Conservation (phyloP, 75 land plant species). For the Pseudotsuga menziesii region DNA sequence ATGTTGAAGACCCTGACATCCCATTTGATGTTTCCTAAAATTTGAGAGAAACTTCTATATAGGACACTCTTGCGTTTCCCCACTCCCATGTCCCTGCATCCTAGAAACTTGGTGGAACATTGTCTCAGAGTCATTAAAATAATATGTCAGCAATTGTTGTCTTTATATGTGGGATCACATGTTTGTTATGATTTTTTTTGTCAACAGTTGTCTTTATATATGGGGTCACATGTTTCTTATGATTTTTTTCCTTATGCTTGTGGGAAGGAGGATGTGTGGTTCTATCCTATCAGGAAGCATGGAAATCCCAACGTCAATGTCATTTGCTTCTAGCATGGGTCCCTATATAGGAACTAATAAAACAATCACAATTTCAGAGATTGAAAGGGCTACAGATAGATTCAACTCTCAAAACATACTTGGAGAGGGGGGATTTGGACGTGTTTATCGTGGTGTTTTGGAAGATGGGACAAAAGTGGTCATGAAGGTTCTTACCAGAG, state of each 20-base stretch:
- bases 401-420: conserved; percentile 22
- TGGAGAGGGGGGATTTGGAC: conserved; percentile 35
- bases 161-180: too few relatives aligned
- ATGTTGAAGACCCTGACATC: too few relatives aligned
- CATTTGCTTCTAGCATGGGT: conserved; percentile 18
- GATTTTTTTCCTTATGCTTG: too few relatives aligned
- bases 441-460: conserved; percentile 21
- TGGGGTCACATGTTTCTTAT: too few relatives aligned
- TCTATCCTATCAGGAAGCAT: conserved; percentile 50
- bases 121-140: neutral
- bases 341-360: conserved; percentile 16
- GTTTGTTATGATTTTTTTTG: too few relatives aligned
- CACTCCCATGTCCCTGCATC: too few relatives aligned
- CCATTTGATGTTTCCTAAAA: too few relatives aligned
- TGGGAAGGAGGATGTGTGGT: neutral
- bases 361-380: conserved; percentile 20
- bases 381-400: conserved; percentile 18
- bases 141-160: neutral
- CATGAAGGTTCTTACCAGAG: conserved; percentile 24
- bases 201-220: too few relatives aligned
- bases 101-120: too few relatives aligned
- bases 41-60: too few relatives aligned
- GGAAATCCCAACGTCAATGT: conserved; percentile 47
- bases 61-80: too few relatives aligned
- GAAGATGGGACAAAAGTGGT: conserved; percentile 24